Percentiles rank a stretch among this genome's conserved stretches.
Evolutionary conservation across 805 yeast species (phyloP).

Genomic region (Millerago galiae): DNA sequence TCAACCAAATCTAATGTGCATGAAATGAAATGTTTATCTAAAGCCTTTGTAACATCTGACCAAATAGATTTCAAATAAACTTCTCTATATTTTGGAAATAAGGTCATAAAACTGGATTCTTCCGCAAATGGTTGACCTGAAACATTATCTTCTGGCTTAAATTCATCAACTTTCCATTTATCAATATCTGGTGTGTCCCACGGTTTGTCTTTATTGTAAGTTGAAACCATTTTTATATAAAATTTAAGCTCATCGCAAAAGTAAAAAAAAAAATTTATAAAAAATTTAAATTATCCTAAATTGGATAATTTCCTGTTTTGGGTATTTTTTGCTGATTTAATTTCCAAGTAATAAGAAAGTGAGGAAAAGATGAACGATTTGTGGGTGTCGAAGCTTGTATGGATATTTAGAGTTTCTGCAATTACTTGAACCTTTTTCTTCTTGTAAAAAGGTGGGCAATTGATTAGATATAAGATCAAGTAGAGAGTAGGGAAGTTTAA

Average conservation of each 20-base stretch:
- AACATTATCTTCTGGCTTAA: conserved; percentile 81
- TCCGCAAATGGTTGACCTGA: conserved; percentile 90
- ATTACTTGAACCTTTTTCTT: too few species aligned
- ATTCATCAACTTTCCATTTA: conserved; percentile 87
- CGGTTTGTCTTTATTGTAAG: conserved; percentile 92
- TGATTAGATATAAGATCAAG: too few species aligned
- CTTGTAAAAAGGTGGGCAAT: too few species aligned
- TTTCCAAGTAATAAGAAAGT: too few species aligned
- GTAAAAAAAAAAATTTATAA: not conserved
- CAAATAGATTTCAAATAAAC: conserved; percentile 81
- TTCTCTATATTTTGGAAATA: conserved; percentile 96
- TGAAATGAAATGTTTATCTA: conserved; percentile 69
- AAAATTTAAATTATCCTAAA: too few species aligned
- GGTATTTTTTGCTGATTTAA: too few species aligned
- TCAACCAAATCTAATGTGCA: conserved; percentile 87
- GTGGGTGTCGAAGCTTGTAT: too few species aligned
- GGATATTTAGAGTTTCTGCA: too few species aligned
- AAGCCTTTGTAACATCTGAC: conserved; percentile 84
- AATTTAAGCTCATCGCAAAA: not conserved
- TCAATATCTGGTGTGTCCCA: conserved; percentile 96
- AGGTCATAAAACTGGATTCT: conserved; percentile 89
- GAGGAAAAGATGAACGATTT: too few species aligned
- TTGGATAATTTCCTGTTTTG: too few species aligned
- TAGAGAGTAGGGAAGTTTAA: too few species aligned
- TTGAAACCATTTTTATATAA: conserved; percentile 62